These are phyloP conservation scores for Exophiala aquamarina DNA, from an alignment of 2,329 filamentous ascomycete genomes.

Conservation along the genomic window DNA sequence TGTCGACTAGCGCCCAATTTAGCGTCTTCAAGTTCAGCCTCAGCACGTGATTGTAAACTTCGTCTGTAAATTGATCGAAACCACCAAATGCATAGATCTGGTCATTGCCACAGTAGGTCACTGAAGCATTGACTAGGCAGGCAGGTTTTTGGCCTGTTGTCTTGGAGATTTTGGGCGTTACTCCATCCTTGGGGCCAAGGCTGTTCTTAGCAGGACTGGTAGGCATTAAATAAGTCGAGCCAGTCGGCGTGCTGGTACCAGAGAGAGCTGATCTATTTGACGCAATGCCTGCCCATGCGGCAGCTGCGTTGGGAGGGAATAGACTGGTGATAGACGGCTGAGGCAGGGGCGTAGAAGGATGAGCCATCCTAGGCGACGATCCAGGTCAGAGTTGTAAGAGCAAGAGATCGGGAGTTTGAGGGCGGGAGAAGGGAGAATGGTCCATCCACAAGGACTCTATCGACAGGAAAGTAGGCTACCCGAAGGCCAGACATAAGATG, in stretches of 20 bases:
- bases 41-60: conserved; percentile 97
- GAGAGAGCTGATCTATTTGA: conserved; percentile 14
- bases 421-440: not conserved
- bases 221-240: conserved; percentile 79
- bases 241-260: conserved; percentile 25
- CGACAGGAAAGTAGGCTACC: too few species aligned
- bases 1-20: conserved; percentile 95
- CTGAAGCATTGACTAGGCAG: conserved; percentile 94
- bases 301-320: not conserved
- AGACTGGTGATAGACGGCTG: conserved; percentile 7
- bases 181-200: conserved; percentile 61
- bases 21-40: conserved; percentile 81
- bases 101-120: conserved; percentile 97
- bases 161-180: conserved; percentile 70
- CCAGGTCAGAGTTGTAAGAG: not conserved
- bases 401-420: not conserved
- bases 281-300: conserved; percentile 3
- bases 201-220: conserved; percentile 73
- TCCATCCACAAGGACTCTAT: not conserved
- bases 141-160: conserved; percentile 80
- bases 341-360: conserved; percentile 9
- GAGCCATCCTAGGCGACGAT: conserved; percentile 21
- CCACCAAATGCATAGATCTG: conserved; percentile 98
- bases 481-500: not conserved
- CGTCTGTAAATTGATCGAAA: conserved; percentile 98